Percentiles rank a stretch among this genome's conserved stretches.
These are phyloP conservation scores for Aspergillus sp. DNA, from an alignment of 2,329 filamentous ascomycete species.

Conservation along the genomic window DNA sequence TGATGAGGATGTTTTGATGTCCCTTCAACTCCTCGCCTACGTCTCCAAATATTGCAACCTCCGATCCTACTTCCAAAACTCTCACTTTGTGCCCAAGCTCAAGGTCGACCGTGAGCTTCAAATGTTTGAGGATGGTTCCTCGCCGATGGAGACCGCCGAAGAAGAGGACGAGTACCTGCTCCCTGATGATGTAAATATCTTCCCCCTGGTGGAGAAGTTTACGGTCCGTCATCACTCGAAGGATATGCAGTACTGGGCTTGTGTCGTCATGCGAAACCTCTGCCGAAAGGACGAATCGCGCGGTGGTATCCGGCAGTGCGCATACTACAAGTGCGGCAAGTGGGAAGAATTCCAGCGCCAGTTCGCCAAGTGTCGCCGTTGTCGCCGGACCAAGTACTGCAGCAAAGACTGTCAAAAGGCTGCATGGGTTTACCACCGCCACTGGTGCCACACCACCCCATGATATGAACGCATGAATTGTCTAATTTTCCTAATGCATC, in stretches of 20 bases:
- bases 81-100: conserved; percentile 86
- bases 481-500: conserved; percentile 34
- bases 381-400: conserved; percentile 96
- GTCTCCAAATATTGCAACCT: conserved; percentile 99
- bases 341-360: conserved; percentile 97
- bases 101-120: conserved; percentile 85
- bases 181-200: conserved; percentile 96
- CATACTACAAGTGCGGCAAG: conserved; percentile 96
- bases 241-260: conserved; percentile 99
- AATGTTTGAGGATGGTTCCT: conserved; percentile 68
- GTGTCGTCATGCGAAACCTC: conserved; percentile 97
- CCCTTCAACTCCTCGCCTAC: conserved; percentile 90
- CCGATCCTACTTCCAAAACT: conserved; percentile 90
- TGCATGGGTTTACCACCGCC: conserved; percentile 95
- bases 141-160: conserved; percentile 43
- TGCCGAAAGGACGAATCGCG: conserved; percentile 96
- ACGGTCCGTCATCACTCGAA: conserved; percentile 91
- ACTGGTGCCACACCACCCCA: conserved; percentile 71
- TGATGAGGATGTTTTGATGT: conserved; percentile 98
- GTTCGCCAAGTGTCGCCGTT: conserved; percentile 96
- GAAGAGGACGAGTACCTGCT: conserved; percentile 84
- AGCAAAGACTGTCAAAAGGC: conserved; percentile 99
- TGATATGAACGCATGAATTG: conserved; percentile 29
- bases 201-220: conserved; percentile 96
- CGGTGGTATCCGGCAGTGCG: conserved; percentile 93